phyloP scores from a whole-genome alignment of 257 asterid genomes.

The Misopates orontium region DNA sequence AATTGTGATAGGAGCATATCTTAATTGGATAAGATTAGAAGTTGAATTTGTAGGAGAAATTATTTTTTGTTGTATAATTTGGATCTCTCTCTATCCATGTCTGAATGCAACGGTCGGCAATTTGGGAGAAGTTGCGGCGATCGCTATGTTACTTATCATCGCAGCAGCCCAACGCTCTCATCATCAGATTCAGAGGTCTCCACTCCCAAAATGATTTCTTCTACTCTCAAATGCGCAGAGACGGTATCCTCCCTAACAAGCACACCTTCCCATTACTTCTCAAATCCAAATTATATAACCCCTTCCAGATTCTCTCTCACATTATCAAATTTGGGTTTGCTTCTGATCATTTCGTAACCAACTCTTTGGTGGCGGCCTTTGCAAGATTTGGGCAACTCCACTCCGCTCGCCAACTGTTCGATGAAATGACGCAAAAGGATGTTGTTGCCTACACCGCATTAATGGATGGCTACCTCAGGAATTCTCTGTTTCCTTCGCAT shows the following conservation, averaged over 20 bases:
- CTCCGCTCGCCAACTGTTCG: slow-evolving; percentile 47
- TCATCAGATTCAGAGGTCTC: slow-evolving; percentile 40
- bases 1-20: no score
- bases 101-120: no score
- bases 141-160: no score
- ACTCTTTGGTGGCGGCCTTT: slow-evolving; percentile 39
- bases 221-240: slow-evolving; percentile 39
- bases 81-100: no score
- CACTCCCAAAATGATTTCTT: slow-evolving; percentile 32
- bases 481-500: slow-evolving; percentile 24
- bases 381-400: slow-evolving; percentile 28
- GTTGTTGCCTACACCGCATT: slow-evolving; percentile 51
- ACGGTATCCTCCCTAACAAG: slow-evolving; percentile 43
- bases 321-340: slow-evolving; percentile 45
- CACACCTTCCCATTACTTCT: slow-evolving; percentile 65
- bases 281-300: slow-evolving; percentile 39
- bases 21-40: no score
- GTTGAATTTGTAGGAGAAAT: no score
- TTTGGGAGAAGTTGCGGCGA: no score
- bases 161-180: no score
- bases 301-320: slow-evolving; percentile 40
- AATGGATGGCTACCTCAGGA: slow-evolving; percentile 45
- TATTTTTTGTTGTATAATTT: no score
- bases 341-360: slow-evolving; percentile 45
- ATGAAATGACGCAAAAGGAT: slow-evolving; percentile 43